These are phyloP conservation scores for Ustilago trichophora DNA, from an alignment of 1,284 basidiomycete genomes.

Conservation along the genomic window DNA sequence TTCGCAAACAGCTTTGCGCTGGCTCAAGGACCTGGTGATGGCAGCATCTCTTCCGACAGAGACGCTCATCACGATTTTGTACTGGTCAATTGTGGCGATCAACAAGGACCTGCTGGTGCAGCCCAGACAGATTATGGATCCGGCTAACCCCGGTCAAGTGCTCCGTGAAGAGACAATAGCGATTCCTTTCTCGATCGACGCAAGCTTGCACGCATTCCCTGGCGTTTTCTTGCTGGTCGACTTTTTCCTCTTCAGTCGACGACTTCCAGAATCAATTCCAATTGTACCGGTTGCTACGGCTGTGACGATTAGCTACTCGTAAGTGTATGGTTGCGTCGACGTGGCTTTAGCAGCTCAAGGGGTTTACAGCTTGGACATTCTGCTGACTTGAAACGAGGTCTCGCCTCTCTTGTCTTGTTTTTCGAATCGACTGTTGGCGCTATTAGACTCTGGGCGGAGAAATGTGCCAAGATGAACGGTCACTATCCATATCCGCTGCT, in stretches of 20 bases:
- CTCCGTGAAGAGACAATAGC: slow-evolving; percentile 33
- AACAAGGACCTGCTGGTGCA: slow-evolving; percentile 47
- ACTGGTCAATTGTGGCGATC: slow-evolving; percentile 47
- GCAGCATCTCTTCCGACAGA: slow-evolving; percentile 43
- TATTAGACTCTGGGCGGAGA: slow-evolving; percentile 41
- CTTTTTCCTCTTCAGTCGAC: slow-evolving; percentile 32
- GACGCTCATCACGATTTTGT: slow-evolving; percentile 48
- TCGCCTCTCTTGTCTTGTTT: too few species aligned
- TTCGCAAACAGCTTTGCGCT: slow-evolving; percentile 9
- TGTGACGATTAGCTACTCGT: slow-evolving; percentile 16
- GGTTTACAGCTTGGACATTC: too few species aligned
- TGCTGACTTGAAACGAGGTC: too few species aligned
- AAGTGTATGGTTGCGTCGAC: slow-evolving; percentile 4
- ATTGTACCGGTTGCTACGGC: slow-evolving; percentile 3
- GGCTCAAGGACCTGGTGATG: slow-evolving; percentile 28
- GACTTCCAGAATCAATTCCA: slow-evolving; percentile 15
- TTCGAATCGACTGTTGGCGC: too few species aligned
- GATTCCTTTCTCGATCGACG: slow-evolving; percentile 45
- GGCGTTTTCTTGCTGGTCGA: slow-evolving; percentile 50
- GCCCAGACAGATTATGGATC: slow-evolving; percentile 37
- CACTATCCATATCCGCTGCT: slow-evolving; percentile 53
- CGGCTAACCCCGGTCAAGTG: slow-evolving; percentile 48
- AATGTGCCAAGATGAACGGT: slow-evolving; percentile 47
- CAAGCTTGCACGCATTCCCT: slow-evolving; percentile 52
- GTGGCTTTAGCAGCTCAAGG: too few species aligned